Base-by-base conservation (phyloP, 768 basidiomycete species). In the Chalciporus piperatus region DNA sequence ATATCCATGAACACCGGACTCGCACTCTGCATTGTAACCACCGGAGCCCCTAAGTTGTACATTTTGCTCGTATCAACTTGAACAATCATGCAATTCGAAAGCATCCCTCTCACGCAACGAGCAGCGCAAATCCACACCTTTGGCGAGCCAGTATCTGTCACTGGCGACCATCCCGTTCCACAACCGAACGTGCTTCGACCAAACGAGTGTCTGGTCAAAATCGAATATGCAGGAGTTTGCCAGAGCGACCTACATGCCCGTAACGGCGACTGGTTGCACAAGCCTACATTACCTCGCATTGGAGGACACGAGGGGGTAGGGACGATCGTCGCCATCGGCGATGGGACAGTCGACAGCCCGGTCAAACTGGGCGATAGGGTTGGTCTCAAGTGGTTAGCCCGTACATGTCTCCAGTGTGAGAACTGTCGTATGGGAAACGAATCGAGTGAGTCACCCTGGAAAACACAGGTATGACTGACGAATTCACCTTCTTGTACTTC, bases 231-330 rank as follows among this genome's bases (percentile, higher is more conserved):
- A 1, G 74, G 75, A 14, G 75, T 77, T 14, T 76, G 76, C 58
- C 74, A 75, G 33, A 66, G 64, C 4, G 74, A 77, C 52, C 54
- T 75, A n/a, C 73, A 75, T 51, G 68, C 59, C 23, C 68, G 64
- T 50, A 56, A 67, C 19, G 76, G 73, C 7, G 76, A 78, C 48
- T 78, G 75, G 59, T 0, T 13, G 0, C 8, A n/a, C 17, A 54
- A 52, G 12, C 64, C 59, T 7, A 54, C 54, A 6, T 70, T 77
- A 67, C 43, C 64, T 60, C 28, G 58, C 52, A 59, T 76, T 20
- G 74, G 73, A 1, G 76, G 78, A 0, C 77, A 77, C 59, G 76
- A 78, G 54, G 77, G 77, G n/a, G 74, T 72, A 3, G 77, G 78
- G 22, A 58, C 51, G 37, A 58, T 80, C 51, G 73, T 77, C 17